A percentile compares a stretch with the other conserved stretches of the same genome.
phyloP scores from a whole-genome alignment of 352 stramenopile species.

The Phytophthora ramorum region DNA sequence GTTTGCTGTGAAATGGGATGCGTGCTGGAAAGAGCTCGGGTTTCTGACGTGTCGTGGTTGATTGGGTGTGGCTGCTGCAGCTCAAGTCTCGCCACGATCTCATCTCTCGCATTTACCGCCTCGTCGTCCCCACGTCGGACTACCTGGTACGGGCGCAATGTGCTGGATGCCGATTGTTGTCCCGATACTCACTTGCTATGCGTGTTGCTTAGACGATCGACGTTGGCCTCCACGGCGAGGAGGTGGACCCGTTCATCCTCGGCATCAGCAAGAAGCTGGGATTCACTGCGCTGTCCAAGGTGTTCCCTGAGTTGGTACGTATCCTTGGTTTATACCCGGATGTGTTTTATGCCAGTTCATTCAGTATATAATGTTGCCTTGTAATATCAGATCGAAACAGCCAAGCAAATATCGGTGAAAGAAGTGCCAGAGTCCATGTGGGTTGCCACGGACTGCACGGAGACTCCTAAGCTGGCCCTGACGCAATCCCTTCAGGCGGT shows the following conservation, averaged over 20 bases:
- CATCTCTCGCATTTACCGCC: conserved; percentile 58
- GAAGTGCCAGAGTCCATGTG: conserved; percentile 70
- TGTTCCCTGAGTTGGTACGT: conserved; percentile 74
- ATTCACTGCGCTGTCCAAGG: conserved; percentile 73
- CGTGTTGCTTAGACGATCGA: conserved; percentile 62
- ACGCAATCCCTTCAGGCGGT: conserved; percentile 58
- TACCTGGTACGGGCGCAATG: conserved; percentile 47
- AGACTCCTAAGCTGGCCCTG: conserved; percentile 67
- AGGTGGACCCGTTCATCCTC: conserved; percentile 79
- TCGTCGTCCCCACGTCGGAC: conserved; percentile 55
- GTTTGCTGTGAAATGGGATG: background rate
- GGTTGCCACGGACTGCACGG: conserved; percentile 66
- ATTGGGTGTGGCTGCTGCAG: conserved; percentile 20
- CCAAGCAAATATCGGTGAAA: conserved; percentile 67
- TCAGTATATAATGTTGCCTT: background rate
- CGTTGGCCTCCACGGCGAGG: conserved; percentile 60
- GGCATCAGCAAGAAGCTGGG: conserved; percentile 76
- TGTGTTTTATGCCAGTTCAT: background rate
- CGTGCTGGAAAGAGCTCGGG: background rate
- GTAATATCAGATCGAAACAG: conserved; percentile 56
- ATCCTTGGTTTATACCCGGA: background rate
- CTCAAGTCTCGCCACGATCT: conserved; percentile 69
- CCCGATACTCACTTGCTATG: conserved; percentile 7
- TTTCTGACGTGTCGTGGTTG: conserved; percentile 3
- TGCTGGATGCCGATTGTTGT: background rate